phyloP scores from a whole-genome alignment of 192 early-diverging fungal genomes.

The Kickxella alabastrina region DNA sequence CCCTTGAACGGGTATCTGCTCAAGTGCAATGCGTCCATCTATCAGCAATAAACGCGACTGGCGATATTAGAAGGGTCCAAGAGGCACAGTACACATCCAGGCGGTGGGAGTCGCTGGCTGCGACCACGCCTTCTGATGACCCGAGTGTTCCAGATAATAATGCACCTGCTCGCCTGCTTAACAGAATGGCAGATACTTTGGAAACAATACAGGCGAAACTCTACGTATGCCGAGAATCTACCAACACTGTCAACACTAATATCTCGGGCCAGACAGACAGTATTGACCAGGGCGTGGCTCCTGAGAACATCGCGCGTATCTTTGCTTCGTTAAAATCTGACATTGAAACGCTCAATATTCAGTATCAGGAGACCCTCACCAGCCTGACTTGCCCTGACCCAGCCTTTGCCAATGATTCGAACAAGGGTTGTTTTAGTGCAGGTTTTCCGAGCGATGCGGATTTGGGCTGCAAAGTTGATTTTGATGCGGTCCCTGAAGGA shows the following conservation, averaged over 20 bases:
- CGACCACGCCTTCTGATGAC: background rate
- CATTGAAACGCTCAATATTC: constrained; percentile 21
- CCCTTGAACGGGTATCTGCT: too few relatives aligned
- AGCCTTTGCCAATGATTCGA: too few relatives aligned
- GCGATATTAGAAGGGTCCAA: constrained; percentile 2
- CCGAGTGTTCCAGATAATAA: background rate
- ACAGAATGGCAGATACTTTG: constrained; percentile 14
- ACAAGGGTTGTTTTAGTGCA: too few relatives aligned
- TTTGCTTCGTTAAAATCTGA: constrained; percentile 46
- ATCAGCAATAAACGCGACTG: too few relatives aligned
- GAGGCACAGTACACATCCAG: constrained; percentile 24
- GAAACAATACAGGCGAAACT: constrained; percentile 28
- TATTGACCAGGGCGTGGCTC: background rate
- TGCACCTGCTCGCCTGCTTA: constrained; percentile 14
- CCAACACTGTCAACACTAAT: too few relatives aligned
- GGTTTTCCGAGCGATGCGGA: too few relatives aligned
- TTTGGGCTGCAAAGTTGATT: background rate
- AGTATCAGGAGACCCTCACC: constrained; percentile 29
- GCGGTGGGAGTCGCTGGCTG: constrained; percentile 22
- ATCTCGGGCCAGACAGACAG: background rate
- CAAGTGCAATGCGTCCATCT: too few relatives aligned
- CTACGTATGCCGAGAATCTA: constrained; percentile 22
- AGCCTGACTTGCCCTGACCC: constrained; percentile 5
- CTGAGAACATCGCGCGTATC: constrained; percentile 21
- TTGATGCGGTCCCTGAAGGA: constrained; percentile 1